Evolutionary conservation across 306 rosid species (phyloP), one percentile per base, ranked within the genome.

Genomic region (Fagus crenata): DNA sequence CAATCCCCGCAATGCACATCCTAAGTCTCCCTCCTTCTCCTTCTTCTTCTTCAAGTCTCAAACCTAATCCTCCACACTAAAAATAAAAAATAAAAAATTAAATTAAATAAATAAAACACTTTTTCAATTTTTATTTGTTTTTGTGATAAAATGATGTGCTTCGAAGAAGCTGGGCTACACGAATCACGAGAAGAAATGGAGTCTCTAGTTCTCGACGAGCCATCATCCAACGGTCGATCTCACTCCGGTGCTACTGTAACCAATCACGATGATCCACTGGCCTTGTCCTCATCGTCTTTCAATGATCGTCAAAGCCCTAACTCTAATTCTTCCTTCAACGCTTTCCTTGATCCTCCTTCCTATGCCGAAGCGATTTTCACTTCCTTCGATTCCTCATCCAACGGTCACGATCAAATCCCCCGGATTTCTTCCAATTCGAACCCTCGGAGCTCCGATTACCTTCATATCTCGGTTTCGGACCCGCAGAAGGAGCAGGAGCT

Each of bases 401-500:
- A 81, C 83, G 82, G 82, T 68, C 86, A 82, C 71, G 76, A 35
- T 69, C 82, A 40, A 83, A 81, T 3, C 37, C 85, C 32, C 53
- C 64, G 22, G 3, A 58, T 39, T 39, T 15, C 49, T 5, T 31
- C 86, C 41, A 83, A 82, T 83, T 95, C 86, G 3, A 65, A 65
- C 53, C 87, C 61, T 77, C 83, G 90, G 28, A 75, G 78, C n/a
- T 86, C 88, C 49, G 96, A 90, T 0, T 84, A 75, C 78, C 65
- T 92, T 15, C 78, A 82, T 33, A 89, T 92, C 74, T 83, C 91
- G 72, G 93, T 95, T 2, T 85, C 97, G 41, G 92, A 91, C 78
- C 99, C 99, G 1, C 96, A 77, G 72, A 93, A 92, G 53, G 97
- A 89, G 85, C 96, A 89, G 65, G 97, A 92, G 46, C 65, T 81